Conservation (phyloP, 257 asterid genomes). For the Salvia miltiorrhiza region DNA sequence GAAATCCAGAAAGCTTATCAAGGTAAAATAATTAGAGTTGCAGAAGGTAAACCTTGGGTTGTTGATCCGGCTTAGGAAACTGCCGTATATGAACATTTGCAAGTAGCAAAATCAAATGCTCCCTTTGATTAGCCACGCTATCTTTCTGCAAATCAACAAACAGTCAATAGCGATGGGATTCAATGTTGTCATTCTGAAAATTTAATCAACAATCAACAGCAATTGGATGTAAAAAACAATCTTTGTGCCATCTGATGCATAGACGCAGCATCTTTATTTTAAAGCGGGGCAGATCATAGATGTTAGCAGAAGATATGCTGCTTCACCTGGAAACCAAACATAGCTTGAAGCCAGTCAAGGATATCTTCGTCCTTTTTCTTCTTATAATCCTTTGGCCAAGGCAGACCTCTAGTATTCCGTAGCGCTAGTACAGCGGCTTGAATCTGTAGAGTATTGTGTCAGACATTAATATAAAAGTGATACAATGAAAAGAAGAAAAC, state of each 20-base stretch:
- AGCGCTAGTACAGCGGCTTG: too few relatives aligned
- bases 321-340: too few relatives aligned
- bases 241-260: conserved; percentile 11
- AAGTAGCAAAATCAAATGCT: too few relatives aligned
- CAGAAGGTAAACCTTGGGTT: conserved; percentile 4
- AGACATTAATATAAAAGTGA: background rate
- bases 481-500: background rate
- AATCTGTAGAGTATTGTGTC: conserved; percentile 7
- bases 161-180: background rate
- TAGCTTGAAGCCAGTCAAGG: too few relatives aligned
- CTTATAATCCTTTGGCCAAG: too few relatives aligned
- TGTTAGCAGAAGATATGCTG: background rate
- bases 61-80: too few relatives aligned
- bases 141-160: too few relatives aligned
- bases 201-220: background rate
- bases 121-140: too few relatives aligned
- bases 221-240: background rate
- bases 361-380: too few relatives aligned
- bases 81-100: too few relatives aligned
- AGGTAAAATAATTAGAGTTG: background rate
- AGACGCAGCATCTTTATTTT: conserved; percentile 10
- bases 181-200: background rate
- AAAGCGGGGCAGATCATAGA: background rate
- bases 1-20: conserved; percentile 7
- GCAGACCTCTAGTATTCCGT: too few relatives aligned